phyloP scores from a whole-genome alignment of 192 early-diverging fungal genomes.

The Haplosporangium gracile region DNA sequence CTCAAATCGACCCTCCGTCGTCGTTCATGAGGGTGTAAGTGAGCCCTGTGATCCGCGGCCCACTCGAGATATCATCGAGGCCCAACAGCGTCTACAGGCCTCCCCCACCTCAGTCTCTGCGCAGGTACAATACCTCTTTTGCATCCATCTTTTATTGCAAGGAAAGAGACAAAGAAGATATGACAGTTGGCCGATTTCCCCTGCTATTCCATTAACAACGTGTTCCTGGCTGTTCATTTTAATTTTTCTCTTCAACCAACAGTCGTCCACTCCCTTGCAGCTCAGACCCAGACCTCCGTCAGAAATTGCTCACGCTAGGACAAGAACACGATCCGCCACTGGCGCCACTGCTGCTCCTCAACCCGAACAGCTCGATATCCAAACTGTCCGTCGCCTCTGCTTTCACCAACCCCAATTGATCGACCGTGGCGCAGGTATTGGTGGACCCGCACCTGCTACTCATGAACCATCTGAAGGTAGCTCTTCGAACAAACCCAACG shows the following conservation, averaged over 20 bases:
- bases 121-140: not conserved
- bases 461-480: not conserved
- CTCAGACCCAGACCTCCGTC: not conserved
- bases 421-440: not conserved
- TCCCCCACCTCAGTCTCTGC: not conserved
- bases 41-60: constrained; percentile 3
- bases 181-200: no score
- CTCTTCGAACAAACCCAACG: not conserved
- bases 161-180: not conserved
- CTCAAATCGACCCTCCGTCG: not conserved
- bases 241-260: not conserved
- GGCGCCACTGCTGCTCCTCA: not conserved
- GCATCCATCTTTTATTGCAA: not conserved
- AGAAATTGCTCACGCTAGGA: not conserved
- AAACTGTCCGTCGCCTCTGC: not conserved
- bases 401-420: not conserved
- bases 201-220: no score
- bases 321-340: not conserved
- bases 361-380: not conserved
- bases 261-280: not conserved
- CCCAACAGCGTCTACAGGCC: not conserved
- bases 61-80: not conserved
- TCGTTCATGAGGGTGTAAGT: not conserved
- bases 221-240: no score
- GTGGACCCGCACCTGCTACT: not conserved